A percentile compares a stretch with the other conserved stretches of the same genome.
Conservation (phyloP, 1,284 basidiomycete species). For the Trichosporon coremiiforme region DNA sequence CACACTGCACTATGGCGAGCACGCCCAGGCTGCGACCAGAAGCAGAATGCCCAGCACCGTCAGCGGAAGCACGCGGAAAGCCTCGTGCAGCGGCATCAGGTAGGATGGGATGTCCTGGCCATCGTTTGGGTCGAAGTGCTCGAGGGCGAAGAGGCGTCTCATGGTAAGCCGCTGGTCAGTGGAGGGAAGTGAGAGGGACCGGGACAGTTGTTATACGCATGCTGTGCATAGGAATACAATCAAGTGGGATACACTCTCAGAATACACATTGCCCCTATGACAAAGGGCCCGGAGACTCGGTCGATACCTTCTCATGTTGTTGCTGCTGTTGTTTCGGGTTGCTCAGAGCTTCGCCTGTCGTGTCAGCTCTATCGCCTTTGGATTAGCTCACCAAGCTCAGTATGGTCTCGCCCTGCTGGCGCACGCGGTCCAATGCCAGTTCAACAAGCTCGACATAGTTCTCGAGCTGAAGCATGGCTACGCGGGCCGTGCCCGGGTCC, state of each 20-base stretch:
- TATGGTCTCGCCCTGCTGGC: constrained; percentile 3
- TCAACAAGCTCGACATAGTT: constrained; percentile 50
- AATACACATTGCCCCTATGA: background rate
- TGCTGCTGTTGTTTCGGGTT: background rate
- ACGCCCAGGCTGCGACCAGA: background rate
- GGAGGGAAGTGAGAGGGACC: background rate
- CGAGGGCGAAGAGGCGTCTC: background rate
- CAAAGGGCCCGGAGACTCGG: background rate
- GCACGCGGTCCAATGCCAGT: constrained; percentile 47
- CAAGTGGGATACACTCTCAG: constrained; percentile 11
- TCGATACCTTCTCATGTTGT: too few species aligned
- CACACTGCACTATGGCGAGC: constrained; percentile 2
- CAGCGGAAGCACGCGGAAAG: background rate
- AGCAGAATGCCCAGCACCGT: background rate
- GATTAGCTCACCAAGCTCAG: background rate
- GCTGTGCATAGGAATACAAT: constrained; percentile 17
- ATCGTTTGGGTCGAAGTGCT: background rate
- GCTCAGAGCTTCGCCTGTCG: background rate
- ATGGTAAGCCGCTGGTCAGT: background rate
- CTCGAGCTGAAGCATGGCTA: constrained; percentile 7
- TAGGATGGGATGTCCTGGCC: background rate
- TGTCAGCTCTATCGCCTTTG: background rate
- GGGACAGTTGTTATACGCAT: background rate
- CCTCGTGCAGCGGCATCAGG: constrained; percentile 4
- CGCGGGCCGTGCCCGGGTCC: background rate